phyloP scores from a whole-genome alignment of 2,329 filamentous ascomycete genomes.

The Pestalotiopsis sp. region DNA sequence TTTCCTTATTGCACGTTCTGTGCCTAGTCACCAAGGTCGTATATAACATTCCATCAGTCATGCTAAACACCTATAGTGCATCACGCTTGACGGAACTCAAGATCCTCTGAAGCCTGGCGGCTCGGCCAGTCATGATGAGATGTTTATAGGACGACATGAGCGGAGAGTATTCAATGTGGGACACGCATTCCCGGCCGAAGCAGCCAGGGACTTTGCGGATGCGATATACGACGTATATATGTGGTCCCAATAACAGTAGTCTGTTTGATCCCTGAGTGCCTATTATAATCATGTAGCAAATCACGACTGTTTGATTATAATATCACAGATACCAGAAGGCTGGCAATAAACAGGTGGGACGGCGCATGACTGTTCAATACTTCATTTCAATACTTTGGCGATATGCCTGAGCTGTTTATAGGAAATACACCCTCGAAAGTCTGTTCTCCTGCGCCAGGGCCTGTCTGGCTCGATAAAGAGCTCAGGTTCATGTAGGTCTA shows the following conservation, averaged over 20 bases:
- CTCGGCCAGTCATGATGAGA: constrained; percentile 3
- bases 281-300: neutral
- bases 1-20: neutral
- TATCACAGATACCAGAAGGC: no score
- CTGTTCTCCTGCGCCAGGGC: neutral
- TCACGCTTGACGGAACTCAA: constrained; percentile 10
- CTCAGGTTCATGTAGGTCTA: neutral
- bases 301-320: no score
- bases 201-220: constrained; percentile 6
- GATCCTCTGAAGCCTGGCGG: constrained; percentile 13
- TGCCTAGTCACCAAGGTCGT: neutral
- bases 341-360: no score
- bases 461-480: neutral
- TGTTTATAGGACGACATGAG: constrained; percentile 10
- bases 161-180: constrained; percentile 6
- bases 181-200: constrained; percentile 12
- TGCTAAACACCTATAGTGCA: neutral
- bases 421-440: neutral
- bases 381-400: neutral
- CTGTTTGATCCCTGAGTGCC: neutral
- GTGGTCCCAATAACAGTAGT: constrained; percentile 3
- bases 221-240: constrained; percentile 10
- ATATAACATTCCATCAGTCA: neutral
- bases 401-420: neutral
- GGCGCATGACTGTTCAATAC: neutral